Percentiles rank a stretch among this genome's conserved stretches.
These are phyloP conservation scores for Hyphopichia wangnamkhiaoensis DNA, from an alignment of 1,139 yeast species.

Conservation along the genomic window DNA sequence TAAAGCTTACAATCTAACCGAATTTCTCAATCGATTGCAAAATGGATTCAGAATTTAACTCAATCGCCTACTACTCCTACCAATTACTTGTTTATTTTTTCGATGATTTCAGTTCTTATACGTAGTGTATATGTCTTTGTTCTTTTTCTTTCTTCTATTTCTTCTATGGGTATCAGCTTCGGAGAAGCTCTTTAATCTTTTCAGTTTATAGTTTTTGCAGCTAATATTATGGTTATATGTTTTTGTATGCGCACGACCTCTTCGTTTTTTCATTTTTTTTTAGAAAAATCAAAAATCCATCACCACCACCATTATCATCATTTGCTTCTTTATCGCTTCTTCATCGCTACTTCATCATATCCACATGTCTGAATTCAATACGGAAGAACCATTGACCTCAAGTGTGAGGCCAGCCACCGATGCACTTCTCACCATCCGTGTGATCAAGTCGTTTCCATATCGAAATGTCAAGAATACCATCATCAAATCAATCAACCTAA, in stretches of 20 bases:
- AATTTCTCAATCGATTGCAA: slow-evolving; percentile 23
- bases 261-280: no score
- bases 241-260: no score
- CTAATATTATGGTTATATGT: no score
- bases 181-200: no score
- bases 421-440: slow-evolving; percentile 79
- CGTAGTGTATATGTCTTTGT: no score
- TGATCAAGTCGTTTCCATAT: slow-evolving; percentile 89
- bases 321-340: no score
- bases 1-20: slow-evolving; percentile 27
- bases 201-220: no score
- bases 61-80: background rate
- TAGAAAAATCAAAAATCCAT: background rate
- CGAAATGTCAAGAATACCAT: slow-evolving; percentile 85
- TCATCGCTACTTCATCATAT: background rate
- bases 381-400: slow-evolving; percentile 66
- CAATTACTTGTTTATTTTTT: no score
- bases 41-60: slow-evolving; percentile 21
- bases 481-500: slow-evolving; percentile 70
- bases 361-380: slow-evolving; percentile 10
- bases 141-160: no score
- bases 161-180: no score
- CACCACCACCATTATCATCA: background rate
- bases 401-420: slow-evolving; percentile 66
- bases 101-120: no score